Percentiles rank a stretch among this genome's conserved stretches.
Evolutionary conservation across 306 rosid genomes (phyloP).

Genomic region (Neltuma alba): DNA sequence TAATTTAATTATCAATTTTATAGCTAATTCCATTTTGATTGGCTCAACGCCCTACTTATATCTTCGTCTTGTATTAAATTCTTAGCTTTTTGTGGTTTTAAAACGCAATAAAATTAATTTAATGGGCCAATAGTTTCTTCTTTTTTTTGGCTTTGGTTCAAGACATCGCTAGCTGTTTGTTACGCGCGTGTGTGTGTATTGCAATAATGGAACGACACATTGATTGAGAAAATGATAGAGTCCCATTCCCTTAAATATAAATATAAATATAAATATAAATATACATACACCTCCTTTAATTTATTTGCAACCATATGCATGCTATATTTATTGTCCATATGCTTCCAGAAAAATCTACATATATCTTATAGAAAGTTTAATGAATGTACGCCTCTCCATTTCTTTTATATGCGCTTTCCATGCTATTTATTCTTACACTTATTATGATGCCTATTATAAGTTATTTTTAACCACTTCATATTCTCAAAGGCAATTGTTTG

Average conservation of each 20-base stretch:
- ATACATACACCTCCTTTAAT: neutral
- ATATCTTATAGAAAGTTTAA: no score
- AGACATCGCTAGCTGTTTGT: neutral
- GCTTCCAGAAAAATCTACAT: neutral
- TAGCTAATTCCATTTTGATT: neutral
- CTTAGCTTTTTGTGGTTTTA: neutral
- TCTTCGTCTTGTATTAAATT: neutral
- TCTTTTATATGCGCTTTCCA: neutral
- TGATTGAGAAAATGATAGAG: conserved; percentile 1
- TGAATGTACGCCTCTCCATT: neutral
- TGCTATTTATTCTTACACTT: neutral
- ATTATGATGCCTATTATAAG: no score
- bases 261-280: neutral
- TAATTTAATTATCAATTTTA: neutral
- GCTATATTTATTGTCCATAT: neutral
- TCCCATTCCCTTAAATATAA: neutral
- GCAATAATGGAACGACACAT: conserved; percentile 6
- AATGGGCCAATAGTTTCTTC: neutral
- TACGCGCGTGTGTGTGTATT: neutral
- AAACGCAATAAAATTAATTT: neutral
- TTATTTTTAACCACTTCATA: no score
- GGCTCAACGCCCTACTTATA: conserved; percentile 16
- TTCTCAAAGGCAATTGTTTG: neutral
- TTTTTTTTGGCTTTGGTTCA: neutral
- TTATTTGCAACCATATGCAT: neutral